Evolutionary conservation across 768 basidiomycete species (phyloP).

Genomic region (Rhodosporidiobolus sp.): DNA sequence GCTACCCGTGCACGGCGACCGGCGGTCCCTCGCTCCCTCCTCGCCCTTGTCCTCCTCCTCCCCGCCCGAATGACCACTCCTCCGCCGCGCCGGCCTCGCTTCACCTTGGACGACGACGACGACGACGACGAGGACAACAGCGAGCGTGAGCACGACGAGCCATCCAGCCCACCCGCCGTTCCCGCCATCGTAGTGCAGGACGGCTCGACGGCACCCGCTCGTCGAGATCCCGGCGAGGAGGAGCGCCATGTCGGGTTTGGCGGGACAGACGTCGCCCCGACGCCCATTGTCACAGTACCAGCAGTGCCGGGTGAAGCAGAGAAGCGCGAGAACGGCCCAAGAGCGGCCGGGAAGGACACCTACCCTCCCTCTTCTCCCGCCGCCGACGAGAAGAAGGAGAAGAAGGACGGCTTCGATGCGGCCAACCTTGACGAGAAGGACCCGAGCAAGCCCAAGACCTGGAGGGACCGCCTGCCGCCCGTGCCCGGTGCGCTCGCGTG

Average conservation of each 20-base stretch:
- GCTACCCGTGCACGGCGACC: too few relatives aligned
- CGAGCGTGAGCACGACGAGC: not conserved
- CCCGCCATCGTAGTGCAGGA: conserved; percentile 21
- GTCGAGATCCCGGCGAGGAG: conserved; percentile 3
- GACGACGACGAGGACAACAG: conserved; percentile 2
- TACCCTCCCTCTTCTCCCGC: not conserved
- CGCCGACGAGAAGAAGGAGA: not conserved
- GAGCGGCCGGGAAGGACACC: not conserved
- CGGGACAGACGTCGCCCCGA: not conserved
- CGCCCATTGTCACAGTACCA: too few relatives aligned
- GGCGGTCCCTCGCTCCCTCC: too few relatives aligned
- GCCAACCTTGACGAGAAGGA: not conserved
- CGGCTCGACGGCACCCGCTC: not conserved
- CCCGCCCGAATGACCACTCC: not conserved
- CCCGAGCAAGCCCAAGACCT: not conserved
- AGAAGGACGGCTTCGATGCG: not conserved
- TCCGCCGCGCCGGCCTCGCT: not conserved
- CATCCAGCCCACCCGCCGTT: not conserved
- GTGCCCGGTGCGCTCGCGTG: conserved; percentile 19
- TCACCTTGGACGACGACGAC: conserved; percentile 11
- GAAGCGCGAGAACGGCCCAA: not conserved
- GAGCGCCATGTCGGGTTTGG: conserved; percentile 30
- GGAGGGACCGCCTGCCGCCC: not conserved
- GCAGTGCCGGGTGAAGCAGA: fast-evolving
- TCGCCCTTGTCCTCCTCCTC: too few relatives aligned